phyloP scores from a whole-genome alignment of 768 basidiomycete genomes.

The Lactarius akahatsu region DNA sequence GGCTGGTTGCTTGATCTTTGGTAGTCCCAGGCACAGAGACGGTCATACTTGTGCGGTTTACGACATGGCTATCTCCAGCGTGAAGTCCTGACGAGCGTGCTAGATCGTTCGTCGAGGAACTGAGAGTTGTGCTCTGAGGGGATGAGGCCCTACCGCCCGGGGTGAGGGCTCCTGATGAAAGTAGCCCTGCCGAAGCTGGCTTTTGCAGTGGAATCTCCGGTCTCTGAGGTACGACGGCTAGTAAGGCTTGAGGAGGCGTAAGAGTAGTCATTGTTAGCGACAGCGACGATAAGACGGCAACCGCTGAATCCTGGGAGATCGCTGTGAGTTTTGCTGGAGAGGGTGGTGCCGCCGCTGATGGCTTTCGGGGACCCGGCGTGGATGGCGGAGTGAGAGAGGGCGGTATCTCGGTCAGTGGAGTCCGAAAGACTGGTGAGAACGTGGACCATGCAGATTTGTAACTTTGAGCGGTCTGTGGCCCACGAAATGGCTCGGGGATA shows the following conservation, averaged over 20 bases:
- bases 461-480: not conserved
- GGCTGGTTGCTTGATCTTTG: not conserved
- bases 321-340: not conserved
- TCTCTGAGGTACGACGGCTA: not conserved
- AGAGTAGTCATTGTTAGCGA: not conserved
- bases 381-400: not conserved
- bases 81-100: not conserved
- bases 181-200: not conserved
- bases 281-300: not conserved
- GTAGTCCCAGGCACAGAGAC: not conserved
- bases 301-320: not conserved
- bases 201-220: not conserved
- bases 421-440: not conserved
- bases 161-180: not conserved
- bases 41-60: not conserved
- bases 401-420: not conserved
- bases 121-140: not conserved
- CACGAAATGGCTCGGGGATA: not conserved
- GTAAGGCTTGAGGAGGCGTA: not conserved
- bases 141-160: not conserved
- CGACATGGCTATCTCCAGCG: not conserved
- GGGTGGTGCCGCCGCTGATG: not conserved
- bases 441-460: not conserved
- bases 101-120: not conserved
- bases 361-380: not conserved